Percentiles rank a stretch among this genome's conserved stretches.
Conservation (phyloP, 2,329 filamentous ascomycete genomes). For the Macroventuria anomochaeta region DNA sequence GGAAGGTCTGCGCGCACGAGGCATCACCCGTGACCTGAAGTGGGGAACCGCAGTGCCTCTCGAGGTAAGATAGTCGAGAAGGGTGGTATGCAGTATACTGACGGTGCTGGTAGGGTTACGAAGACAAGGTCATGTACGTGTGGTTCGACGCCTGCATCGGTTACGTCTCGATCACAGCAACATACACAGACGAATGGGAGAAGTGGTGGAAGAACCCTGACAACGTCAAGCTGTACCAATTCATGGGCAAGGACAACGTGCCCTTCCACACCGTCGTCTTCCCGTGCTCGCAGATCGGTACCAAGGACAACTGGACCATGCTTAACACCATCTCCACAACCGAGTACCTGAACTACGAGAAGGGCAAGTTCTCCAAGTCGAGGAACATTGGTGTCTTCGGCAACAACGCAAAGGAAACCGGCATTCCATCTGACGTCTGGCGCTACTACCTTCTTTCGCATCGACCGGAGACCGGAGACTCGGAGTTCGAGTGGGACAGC, state of each 20-base stretch:
- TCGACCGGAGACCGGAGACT: constrained; percentile 83
- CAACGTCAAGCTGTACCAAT: constrained; percentile 84
- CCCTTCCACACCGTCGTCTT: constrained; percentile 92
- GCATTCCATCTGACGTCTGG: constrained; percentile 87
- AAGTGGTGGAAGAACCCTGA: constrained; percentile 94
- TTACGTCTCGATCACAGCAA: constrained; percentile 93
- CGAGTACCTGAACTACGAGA: constrained; percentile 64
- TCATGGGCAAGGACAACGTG: constrained; percentile 93
- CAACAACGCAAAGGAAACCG: constrained; percentile 85
- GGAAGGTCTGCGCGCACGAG: constrained; percentile 82
- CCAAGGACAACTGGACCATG: constrained; percentile 85
- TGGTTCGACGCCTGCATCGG: constrained; percentile 94
- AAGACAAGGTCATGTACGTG: constrained; percentile 87
- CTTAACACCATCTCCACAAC: constrained; percentile 87
- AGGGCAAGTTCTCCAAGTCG: constrained; percentile 86
- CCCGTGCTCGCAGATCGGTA: constrained; percentile 84
- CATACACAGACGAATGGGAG: constrained; percentile 88
- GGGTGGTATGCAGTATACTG: constrained; percentile 2
- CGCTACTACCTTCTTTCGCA: constrained; percentile 87
- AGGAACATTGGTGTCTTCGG: constrained; percentile 90
- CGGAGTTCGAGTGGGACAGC: constrained; percentile 86
- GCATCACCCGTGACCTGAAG: constrained; percentile 89
- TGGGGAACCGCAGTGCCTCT: constrained; percentile 77
- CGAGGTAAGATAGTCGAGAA: constrained; percentile 32
- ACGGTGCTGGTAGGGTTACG: constrained; percentile 57